phyloP scores from a whole-genome alignment of 2,329 filamentous ascomycete species.

The Diaporthe ampelina region DNA sequence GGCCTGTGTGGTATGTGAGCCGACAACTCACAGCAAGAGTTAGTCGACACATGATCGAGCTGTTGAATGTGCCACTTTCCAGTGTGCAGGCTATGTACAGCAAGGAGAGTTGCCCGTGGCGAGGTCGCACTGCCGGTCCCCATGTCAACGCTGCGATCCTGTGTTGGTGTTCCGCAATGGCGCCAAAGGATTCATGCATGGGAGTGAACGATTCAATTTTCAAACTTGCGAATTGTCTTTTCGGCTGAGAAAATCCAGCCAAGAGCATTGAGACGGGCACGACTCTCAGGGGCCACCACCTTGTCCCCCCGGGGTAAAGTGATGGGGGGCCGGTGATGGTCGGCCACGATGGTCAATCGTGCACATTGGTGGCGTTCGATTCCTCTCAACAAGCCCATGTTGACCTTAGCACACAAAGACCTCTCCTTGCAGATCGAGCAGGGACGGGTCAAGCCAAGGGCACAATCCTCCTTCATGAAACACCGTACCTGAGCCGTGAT shows the following conservation, averaged over 20 bases:
- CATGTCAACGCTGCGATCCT: background rate
- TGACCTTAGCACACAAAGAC: background rate
- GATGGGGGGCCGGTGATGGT: background rate
- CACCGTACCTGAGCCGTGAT: slow-evolving; percentile 13
- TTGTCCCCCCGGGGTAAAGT: background rate
- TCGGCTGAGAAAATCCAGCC: background rate
- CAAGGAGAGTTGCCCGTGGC: background rate
- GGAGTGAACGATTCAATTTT: too few species aligned
- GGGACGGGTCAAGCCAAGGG: background rate
- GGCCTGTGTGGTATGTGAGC: background rate
- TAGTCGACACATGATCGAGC: background rate
- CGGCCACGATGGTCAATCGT: background rate
- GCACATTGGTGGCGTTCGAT: background rate
- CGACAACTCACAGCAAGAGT: background rate
- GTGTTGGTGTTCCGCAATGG: background rate
- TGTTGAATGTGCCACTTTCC: background rate
- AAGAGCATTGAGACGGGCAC: background rate
- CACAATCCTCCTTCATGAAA: slow-evolving; percentile 28
- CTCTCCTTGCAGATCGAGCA: background rate
- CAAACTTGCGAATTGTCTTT: background rate
- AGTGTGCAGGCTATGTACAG: background rate
- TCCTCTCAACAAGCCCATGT: background rate
- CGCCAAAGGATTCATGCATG: background rate
- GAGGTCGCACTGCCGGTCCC: background rate
- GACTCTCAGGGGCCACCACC: background rate